Evolutionary conservation across 129 eudicot genomes (phyloP), one percentile per base, ranked within the genome.

Genomic region (Ambrosia artemisiifolia): DNA sequence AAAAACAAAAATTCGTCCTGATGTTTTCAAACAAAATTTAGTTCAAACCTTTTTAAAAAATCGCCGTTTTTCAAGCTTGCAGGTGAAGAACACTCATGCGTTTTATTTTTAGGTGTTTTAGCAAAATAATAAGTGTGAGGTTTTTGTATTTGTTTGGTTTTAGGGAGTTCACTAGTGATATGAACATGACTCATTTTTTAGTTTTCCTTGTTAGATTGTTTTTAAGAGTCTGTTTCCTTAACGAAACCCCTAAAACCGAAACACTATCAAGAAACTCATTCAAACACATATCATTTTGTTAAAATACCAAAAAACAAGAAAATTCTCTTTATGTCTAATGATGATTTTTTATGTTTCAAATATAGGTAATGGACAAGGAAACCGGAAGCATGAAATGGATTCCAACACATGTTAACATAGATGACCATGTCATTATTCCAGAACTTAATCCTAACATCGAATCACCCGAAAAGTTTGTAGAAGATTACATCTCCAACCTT

Each of bases 401-500:
- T 33, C 77, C 70, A 51, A 63, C 76, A 20, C 72, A 70, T 5
- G 81, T 83, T 40, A 79, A 74, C 76, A 33, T 83, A 47, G 81
- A 83, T 48, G 70, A 75, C 75, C 87, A 83, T 40, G 73, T 83
- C 24, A 50, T 75, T 32, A 54, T 75, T 13, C 61, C 64, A 0
- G 18, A 66, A 13, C 6, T 70, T 19, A 73, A 79, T 28, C 79
- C 71, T 7, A 57, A 83, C 30, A 65, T 79, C 46, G 78, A 75
- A 14, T 65, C 78, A 30, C 33, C 84, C 2, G 76, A 79, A 34
- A 71, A 70, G 30, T 60, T 75, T 17, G 51, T 75, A 13, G 84
- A 83, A 61, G 81, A 83, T 18, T 83, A 79, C 65, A 75, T 83
- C 43, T 70, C 78, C 16, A 70, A 75, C 24, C 80, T 83, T n/a